Evolutionary conservation across 257 asterid species (phyloP), one percentile per base, ranked within the genome.

Genomic region (Marsdenia floribunda): DNA sequence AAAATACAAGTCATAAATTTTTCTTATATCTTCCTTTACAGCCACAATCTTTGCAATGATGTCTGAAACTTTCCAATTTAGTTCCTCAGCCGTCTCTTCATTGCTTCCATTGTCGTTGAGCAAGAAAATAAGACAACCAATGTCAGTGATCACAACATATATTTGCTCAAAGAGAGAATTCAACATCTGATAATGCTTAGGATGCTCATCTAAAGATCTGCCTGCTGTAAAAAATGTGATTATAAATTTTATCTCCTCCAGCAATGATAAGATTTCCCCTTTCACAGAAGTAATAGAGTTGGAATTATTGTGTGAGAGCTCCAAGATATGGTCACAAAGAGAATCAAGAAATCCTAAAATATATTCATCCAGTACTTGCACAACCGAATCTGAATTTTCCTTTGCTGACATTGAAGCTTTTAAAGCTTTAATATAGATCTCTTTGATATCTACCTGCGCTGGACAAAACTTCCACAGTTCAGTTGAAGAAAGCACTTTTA

Each of bases 321-420:
- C 63, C 50, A 55, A 1, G 24, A 58, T 49, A 29, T 29, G 33
- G 33, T 29, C 33, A 29, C 33, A 29, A 29, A 29, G 33, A 29
- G 33, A 29, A 60, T 53, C 24, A 19, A 53, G 59, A 53, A 53
- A 53, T 15, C 54, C 54, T 18, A 49, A 13, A 13, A 0, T 3
- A 49, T 3, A 57, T 19, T 53, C 55, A 67, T n/a, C 35, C n/a
- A 55, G 13, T 1, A n/a, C 38, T 53, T 22, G 50, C 21, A 29
- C 33, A 29, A 29, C 33, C 33, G 33, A 29, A 29, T 29, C 33
- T 29, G 1, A 29, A 29, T 29, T 29, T 29, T 29, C 33, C 1
- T 29, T 29, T 40, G 59, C 44, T 75, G 74, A 75, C 4, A 53
- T 44, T 18, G 54, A 68, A 26, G 42, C 74, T 49, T 12, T 75